phyloP scores from a whole-genome alignment of 768 basidiomycete genomes.

The Leccinellum rugosiceps region DNA sequence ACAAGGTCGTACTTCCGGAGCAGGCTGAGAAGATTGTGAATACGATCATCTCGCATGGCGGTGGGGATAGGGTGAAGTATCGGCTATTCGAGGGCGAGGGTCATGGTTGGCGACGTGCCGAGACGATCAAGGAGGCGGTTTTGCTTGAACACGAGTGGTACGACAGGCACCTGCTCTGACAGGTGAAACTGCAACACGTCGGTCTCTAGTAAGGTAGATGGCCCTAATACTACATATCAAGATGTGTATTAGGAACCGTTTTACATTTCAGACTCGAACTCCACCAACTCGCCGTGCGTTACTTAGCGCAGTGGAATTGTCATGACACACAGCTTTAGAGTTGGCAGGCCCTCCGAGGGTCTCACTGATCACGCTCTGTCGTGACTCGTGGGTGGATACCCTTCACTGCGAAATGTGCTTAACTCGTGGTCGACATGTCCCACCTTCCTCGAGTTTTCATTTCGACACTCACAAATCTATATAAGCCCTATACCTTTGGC shows the following conservation, averaged over 20 bases:
- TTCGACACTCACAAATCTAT: background rate
- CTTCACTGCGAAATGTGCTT: too few relatives aligned
- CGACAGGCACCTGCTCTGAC: slow-evolving; percentile 14
- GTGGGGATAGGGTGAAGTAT: slow-evolving; percentile 31
- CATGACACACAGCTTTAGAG: too few relatives aligned
- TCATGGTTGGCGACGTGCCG: slow-evolving; percentile 38
- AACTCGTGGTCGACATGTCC: background rate
- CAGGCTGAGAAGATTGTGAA: slow-evolving; percentile 46
- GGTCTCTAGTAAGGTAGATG: background rate
- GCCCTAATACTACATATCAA: too few relatives aligned
- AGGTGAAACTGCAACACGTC: background rate
- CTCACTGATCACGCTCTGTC: too few relatives aligned
- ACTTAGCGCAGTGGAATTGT: too few relatives aligned
- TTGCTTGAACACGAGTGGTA: slow-evolving; percentile 38
- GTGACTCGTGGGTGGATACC: too few relatives aligned
- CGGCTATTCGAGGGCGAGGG: slow-evolving; percentile 44
- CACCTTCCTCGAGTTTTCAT: background rate
- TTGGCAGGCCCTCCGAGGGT: too few relatives aligned
- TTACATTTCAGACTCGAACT: too few relatives aligned
- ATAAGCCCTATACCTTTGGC: too few relatives aligned
- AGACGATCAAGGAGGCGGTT: slow-evolving; percentile 35
- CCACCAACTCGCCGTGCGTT: too few relatives aligned
- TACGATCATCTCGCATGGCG: slow-evolving; percentile 19
- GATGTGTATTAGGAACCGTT: too few relatives aligned
- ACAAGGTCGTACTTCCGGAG: slow-evolving; percentile 63